phyloP scores from a whole-genome alignment of 2,329 filamentous ascomycete species.

The Aspergillus vadensis region DNA sequence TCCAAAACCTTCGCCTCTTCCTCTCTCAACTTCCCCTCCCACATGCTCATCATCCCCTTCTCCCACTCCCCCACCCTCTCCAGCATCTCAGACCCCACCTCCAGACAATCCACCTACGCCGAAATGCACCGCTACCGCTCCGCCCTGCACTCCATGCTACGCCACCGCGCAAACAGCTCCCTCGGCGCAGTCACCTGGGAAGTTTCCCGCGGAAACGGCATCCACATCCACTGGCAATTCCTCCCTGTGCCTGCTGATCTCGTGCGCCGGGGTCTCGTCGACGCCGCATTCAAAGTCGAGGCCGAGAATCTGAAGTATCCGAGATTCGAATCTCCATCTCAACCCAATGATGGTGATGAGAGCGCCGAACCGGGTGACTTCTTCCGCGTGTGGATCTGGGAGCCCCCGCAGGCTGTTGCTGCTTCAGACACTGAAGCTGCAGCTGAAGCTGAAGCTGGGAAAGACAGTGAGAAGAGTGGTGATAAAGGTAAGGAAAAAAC shows the following conservation, averaged over 20 bases:
- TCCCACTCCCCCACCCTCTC: conserved; percentile 76
- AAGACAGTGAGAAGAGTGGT: not conserved
- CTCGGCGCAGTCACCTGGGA: conserved; percentile 91
- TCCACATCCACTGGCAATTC: conserved; percentile 94
- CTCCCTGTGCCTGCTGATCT: conserved; percentile 72
- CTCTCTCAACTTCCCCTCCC: conserved; percentile 73
- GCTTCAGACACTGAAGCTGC: not conserved
- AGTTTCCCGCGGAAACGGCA: conserved; percentile 76
- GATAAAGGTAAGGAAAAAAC: conserved; percentile 56
- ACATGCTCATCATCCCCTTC: conserved; percentile 89
- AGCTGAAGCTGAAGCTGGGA: conserved; percentile 7
- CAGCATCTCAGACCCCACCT: conserved; percentile 63
- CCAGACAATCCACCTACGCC: conserved; percentile 60
- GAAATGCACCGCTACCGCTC: conserved; percentile 85
- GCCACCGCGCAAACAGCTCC: conserved; percentile 44
- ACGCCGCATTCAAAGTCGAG: conserved; percentile 85
- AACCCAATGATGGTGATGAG: conserved; percentile 41
- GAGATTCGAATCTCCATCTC: conserved; percentile 47
- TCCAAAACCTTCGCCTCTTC: conserved; percentile 63
- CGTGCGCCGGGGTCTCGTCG: conserved; percentile 72
- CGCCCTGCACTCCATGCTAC: conserved; percentile 77
- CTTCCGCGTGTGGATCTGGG: conserved; percentile 82
- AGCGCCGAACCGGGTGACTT: conserved; percentile 59
- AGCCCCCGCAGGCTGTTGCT: conserved; percentile 5
- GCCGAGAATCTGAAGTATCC: conserved; percentile 73